Evolutionary conservation across 352 stramenopile genomes (phyloP).

Genomic region (Phytophthora uliginosa): DNA sequence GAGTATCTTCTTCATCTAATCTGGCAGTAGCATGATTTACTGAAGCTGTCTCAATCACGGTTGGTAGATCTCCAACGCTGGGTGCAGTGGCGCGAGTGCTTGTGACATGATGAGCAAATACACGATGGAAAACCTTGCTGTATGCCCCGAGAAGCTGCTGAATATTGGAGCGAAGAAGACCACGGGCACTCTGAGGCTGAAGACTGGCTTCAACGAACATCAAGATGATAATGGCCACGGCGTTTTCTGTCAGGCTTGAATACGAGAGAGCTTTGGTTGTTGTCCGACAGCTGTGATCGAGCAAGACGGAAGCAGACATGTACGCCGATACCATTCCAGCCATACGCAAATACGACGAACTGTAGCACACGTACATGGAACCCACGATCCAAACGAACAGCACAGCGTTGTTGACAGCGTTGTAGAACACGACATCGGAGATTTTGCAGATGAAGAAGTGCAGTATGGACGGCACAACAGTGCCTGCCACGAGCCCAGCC

Average conservation of each 20-base stretch:
- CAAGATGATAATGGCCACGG: conserved; percentile 74
- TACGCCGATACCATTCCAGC: conserved; percentile 78
- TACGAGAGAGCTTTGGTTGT: conserved; percentile 50
- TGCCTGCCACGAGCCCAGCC: conserved; percentile 72
- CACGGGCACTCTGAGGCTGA: conserved; percentile 59
- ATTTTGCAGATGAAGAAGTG: conserved; percentile 80
- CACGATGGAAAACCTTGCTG: conserved; percentile 46
- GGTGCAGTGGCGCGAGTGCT: conserved; percentile 18
- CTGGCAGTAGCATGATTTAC: conserved; percentile 10
- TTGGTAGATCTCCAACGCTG: conserved; percentile 17
- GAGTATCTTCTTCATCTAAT: conserved; percentile 35
- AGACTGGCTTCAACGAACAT: conserved; percentile 67
- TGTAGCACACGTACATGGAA: conserved; percentile 85
- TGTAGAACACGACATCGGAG: conserved; percentile 51
- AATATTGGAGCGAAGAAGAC: conserved; percentile 67
- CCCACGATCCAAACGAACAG: conserved; percentile 69
- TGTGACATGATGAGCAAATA: conserved; percentile 69
- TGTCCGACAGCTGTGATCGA: conserved; percentile 58
- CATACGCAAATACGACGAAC: conserved; percentile 55
- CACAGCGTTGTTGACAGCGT: conserved; percentile 67
- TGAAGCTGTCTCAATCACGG: conserved; percentile 15
- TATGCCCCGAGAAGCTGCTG: conserved; percentile 56
- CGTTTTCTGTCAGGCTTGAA: conserved; percentile 72
- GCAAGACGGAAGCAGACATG: conserved; percentile 68
- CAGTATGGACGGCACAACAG: conserved; percentile 76